Percentiles rank a stretch among this genome's conserved stretches.
Evolutionary conservation across 257 asterid genomes (phyloP).

Genomic region (Solanum pinnatisectum): DNA sequence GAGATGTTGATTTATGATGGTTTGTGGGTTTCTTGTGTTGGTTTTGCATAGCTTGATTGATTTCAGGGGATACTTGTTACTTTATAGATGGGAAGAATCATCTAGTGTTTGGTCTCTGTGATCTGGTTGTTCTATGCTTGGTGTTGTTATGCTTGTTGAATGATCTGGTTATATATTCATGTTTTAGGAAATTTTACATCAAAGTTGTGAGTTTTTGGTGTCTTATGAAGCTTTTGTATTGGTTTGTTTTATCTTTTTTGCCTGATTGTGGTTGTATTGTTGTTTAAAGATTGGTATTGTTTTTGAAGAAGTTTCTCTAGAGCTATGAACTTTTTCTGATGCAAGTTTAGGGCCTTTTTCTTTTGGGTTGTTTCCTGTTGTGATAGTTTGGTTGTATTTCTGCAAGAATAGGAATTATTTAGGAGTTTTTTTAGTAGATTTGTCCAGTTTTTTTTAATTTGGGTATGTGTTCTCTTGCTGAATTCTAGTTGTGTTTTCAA

Average conservation of each 20-base stretch:
- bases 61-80: neutral
- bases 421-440: neutral
- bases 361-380: neutral
- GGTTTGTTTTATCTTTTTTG: neutral
- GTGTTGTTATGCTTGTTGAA: neutral
- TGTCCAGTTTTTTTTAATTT: neutral
- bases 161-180: neutral
- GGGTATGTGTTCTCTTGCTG: neutral
- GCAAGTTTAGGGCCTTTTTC: neutral
- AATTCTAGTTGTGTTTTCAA: neutral
- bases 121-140: neutral
- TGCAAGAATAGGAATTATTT: neutral
- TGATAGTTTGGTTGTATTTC: neutral
- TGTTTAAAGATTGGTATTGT: fast-evolving
- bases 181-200: neutral
- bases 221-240: neutral
- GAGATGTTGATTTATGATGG: neutral
- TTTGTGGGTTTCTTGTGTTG: neutral
- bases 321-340: neutral
- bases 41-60: neutral
- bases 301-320: neutral
- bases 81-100: neutral
- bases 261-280: neutral
- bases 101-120: neutral
- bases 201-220: neutral